phyloP scores from a whole-genome alignment of 2,329 filamentous ascomycete species.

The Botrytis tulipae region DNA sequence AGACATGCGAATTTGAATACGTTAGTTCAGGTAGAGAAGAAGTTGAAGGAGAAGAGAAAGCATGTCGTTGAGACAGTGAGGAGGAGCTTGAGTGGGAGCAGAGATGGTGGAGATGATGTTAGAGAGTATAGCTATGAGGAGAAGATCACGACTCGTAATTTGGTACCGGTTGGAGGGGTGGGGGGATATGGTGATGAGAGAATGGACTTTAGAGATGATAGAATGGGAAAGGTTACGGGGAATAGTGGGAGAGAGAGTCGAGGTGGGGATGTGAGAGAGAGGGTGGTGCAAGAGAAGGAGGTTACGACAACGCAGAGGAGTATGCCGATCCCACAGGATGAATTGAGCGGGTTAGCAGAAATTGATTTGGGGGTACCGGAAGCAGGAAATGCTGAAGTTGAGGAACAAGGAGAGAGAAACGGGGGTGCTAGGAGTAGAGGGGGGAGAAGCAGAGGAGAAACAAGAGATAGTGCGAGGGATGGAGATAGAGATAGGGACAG shows the following conservation, averaged over 20 bases:
- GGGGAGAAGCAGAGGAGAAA: background rate
- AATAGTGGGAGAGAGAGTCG: background rate
- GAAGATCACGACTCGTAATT: slow-evolving; percentile 23
- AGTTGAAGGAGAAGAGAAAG: slow-evolving; percentile 29
- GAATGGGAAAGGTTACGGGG: background rate
- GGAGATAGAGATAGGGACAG: slow-evolving; percentile 4
- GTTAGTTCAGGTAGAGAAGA: slow-evolving; percentile 29
- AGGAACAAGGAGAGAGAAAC: background rate
- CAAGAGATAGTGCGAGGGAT: background rate
- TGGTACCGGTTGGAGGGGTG: slow-evolving; percentile 23
- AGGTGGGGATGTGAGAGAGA: background rate
- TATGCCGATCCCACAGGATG: slow-evolving; percentile 22
- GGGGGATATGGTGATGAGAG: slow-evolving; percentile 20
- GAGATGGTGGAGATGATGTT: slow-evolving; percentile 24
- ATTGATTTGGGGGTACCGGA: slow-evolving; percentile 22
- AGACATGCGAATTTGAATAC: slow-evolving; percentile 37
- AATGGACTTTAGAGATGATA: slow-evolving; percentile 9
- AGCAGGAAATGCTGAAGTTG: slow-evolving; percentile 25
- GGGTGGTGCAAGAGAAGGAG: background rate
- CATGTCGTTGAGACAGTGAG: slow-evolving; percentile 27
- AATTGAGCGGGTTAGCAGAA: slow-evolving; percentile 30
- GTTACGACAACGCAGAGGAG: slow-evolving; percentile 18
- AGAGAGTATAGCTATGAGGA: slow-evolving; percentile 25
- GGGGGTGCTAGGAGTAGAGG: background rate
- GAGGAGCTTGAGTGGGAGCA: slow-evolving; percentile 28